phyloP scores from a whole-genome alignment of 2,329 filamentous ascomycete genomes.

The Paecilomyces sp. region DNA sequence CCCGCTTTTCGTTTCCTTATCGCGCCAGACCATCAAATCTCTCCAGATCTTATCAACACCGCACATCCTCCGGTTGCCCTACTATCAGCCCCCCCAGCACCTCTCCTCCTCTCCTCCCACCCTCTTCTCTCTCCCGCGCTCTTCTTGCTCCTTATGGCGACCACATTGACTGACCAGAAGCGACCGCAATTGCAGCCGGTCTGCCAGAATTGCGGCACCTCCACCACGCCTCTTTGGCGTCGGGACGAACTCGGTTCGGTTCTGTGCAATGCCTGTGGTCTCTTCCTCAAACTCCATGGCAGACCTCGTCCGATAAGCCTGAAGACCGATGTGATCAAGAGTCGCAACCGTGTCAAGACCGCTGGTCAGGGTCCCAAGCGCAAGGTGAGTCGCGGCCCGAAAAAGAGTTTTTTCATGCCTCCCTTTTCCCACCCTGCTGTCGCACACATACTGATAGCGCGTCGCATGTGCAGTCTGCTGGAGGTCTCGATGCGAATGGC shows the following conservation, averaged over 20 bases:
- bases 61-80: conserved; percentile 27
- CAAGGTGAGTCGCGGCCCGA: conserved; percentile 54
- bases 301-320: conserved; percentile 88
- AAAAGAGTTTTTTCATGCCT: conserved; percentile 12
- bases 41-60: conserved; percentile 35
- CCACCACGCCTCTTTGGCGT: conserved; percentile 93
- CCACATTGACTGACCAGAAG: conserved; percentile 42
- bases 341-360: conserved; percentile 94
- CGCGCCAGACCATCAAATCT: conserved; percentile 34
- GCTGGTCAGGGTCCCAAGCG: conserved; percentile 70
- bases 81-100: conserved; percentile 16
- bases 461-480: conserved; percentile 32
- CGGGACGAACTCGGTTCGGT: conserved; percentile 93
- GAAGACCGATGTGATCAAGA: conserved; percentile 99
- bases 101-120: conserved; percentile 12
- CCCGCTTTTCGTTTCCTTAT: conserved; percentile 40
- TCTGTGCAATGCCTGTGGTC: conserved; percentile 95
- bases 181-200: conserved; percentile 72
- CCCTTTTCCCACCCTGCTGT: conserved; percentile 4
- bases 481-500: conserved; percentile 48
- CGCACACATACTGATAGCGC: conserved; percentile 17
- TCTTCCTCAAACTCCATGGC: conserved; percentile 95
- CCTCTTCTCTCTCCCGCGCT: conserved; percentile 8
- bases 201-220: conserved; percentile 93
- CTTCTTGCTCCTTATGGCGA: conserved; percentile 29